A percentile compares a stretch with the other conserved stretches of the same genome.
Conservation (phyloP, 2,329 filamentous ascomycete genomes). For the Epichloe typhina region DNA sequence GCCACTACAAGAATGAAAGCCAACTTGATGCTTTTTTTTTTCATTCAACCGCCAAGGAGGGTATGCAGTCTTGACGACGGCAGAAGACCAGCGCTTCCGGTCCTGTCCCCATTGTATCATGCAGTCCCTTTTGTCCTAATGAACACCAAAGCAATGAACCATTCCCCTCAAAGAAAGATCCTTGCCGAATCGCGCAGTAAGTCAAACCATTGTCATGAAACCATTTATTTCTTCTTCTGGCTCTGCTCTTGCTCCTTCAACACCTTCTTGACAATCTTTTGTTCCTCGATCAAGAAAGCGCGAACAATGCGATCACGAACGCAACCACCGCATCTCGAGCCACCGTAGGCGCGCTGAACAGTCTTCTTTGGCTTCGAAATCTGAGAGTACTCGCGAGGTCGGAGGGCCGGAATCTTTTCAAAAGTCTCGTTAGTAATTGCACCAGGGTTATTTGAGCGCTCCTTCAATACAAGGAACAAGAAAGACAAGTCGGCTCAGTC, state of each 20-base stretch:
- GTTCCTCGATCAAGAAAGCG: conserved; percentile 99
- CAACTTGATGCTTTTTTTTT: conserved; percentile 25
- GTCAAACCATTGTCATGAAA: conserved; percentile 16
- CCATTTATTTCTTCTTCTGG: conserved; percentile 56
- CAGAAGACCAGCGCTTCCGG: conserved; percentile 29
- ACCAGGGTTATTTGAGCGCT: neutral
- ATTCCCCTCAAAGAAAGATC: conserved; percentile 21
- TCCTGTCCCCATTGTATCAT: conserved; percentile 29
- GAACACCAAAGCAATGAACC: conserved; percentile 42
- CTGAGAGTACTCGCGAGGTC: conserved; percentile 92
- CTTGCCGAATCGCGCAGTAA: conserved; percentile 23
- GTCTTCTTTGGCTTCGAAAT: conserved; percentile 99
- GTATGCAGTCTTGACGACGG: conserved; percentile 30
- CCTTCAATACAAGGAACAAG: neutral
- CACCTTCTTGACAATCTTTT: conserved; percentile 99
- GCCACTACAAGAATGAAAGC: conserved; percentile 9
- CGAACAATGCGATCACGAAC: conserved; percentile 96
- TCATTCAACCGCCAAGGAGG: conserved; percentile 33
- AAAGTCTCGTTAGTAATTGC: conserved; percentile 7
- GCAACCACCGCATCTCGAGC: conserved; percentile 96
- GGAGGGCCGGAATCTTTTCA: conserved; percentile 79
- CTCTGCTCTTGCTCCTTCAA: conserved; percentile 90
- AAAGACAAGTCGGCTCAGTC: neutral
- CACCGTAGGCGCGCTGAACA: conserved; percentile 95
- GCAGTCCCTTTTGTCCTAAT: conserved; percentile 36